A percentile compares a stretch with the other conserved stretches of the same genome.
These are phyloP conservation scores for Komagataella ulmi DNA, from an alignment of 805 yeast species.

Conservation along the genomic window DNA sequence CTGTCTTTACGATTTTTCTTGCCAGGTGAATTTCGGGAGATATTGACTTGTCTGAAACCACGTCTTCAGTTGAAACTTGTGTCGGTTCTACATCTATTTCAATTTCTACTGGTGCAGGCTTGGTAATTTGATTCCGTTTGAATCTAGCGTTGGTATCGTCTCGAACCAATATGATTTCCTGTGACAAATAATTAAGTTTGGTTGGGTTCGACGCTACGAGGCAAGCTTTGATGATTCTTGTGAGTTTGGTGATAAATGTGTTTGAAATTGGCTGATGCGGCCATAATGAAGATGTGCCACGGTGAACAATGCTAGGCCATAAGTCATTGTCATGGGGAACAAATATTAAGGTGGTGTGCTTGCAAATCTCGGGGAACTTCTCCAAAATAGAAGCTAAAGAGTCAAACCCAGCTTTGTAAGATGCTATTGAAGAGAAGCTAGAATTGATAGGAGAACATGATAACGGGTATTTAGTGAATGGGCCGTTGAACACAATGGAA, in stretches of 20 bases:
- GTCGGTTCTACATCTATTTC: conserved; percentile 15
- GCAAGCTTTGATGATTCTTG: conserved; percentile 38
- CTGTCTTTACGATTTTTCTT: conserved; percentile 60
- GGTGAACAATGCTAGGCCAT: conserved; percentile 65
- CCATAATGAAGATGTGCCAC: conserved; percentile 47
- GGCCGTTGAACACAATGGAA: conserved; percentile 70
- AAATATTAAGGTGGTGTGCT: conserved; percentile 46
- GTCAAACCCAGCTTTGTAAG: conserved; percentile 61
- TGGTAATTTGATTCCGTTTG: conserved; percentile 52
- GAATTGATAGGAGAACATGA: conserved; percentile 30
- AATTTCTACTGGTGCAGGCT: conserved; percentile 20
- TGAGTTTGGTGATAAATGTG: conserved; percentile 56
- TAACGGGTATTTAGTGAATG: conserved; percentile 60
- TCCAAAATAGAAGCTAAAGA: conserved; percentile 53
- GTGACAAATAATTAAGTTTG: conserved; percentile 65
- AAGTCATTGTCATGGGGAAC: conserved; percentile 92
- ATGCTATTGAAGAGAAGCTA: conserved; percentile 31
- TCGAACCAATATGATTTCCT: conserved; percentile 63
- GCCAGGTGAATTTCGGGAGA: conserved; percentile 42
- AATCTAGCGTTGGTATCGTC: conserved; percentile 65
- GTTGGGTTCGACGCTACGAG: conserved; percentile 60
- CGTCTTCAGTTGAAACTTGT: conserved; percentile 10
- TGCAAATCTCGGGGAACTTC: conserved; percentile 39
- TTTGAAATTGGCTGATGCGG: conserved; percentile 68
- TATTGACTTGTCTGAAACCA: conserved; percentile 10